Evolutionary conservation across 2,329 filamentous ascomycete species (phyloP).

Genomic region (Bertia moriformis): DNA sequence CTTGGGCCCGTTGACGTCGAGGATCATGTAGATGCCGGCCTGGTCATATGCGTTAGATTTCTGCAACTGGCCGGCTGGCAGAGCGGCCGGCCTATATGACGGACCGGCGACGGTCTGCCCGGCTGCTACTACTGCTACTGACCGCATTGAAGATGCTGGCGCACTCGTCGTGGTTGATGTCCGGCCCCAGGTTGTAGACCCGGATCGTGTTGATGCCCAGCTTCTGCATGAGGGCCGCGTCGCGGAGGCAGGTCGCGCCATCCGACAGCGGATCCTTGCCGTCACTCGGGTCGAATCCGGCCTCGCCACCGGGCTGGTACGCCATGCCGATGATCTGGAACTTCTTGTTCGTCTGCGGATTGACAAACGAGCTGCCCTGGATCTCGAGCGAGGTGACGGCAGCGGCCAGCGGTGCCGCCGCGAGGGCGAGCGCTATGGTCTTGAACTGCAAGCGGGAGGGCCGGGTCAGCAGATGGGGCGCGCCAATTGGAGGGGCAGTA

Average conservation of each 20-base stretch:
- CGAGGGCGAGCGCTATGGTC: constrained; percentile 28
- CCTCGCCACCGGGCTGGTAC: constrained; percentile 54
- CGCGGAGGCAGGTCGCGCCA: constrained; percentile 40
- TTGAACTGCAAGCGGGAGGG: neutral
- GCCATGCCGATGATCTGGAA: constrained; percentile 56
- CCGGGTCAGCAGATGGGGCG: neutral
- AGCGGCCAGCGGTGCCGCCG: constrained; percentile 26
- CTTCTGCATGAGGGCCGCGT: constrained; percentile 51
- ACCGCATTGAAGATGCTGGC: constrained; percentile 54
- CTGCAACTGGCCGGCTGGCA: neutral
- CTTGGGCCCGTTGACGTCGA: constrained; percentile 55
- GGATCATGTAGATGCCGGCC: constrained; percentile 54
- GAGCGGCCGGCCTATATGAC: neutral
- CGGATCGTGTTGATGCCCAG: constrained; percentile 54
- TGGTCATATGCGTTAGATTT: neutral
- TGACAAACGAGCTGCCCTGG: constrained; percentile 42
- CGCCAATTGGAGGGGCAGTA: too few species aligned
- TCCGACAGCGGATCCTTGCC: constrained; percentile 46
- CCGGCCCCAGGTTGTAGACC: constrained; percentile 54
- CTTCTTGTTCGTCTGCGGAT: constrained; percentile 37
- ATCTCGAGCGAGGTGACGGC: constrained; percentile 44
- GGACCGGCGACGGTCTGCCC: neutral
- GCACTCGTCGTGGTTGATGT: constrained; percentile 53
- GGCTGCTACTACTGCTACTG: too few species aligned
- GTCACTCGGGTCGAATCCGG: constrained; percentile 38